A percentile compares a stretch with the other conserved stretches of the same genome.
Conservation (phyloP, 2,329 filamentous ascomycete species). For the Akanthomyces lecanii region DNA sequence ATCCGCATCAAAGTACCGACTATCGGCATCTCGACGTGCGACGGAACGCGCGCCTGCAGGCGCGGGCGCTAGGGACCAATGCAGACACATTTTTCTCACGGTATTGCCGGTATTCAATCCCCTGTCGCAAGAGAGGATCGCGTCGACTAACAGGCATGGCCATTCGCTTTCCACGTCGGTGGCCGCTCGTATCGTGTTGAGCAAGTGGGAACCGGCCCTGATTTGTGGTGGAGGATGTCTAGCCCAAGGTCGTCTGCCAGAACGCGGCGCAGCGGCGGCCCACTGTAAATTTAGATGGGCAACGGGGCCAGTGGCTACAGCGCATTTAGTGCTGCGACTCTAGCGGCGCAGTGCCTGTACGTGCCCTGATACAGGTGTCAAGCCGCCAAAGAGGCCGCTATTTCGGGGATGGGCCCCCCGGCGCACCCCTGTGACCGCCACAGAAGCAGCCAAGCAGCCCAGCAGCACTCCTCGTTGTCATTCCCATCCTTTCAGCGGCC, state of each 20-base stretch:
- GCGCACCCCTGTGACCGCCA: not conserved
- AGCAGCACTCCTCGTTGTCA: too few relatives aligned
- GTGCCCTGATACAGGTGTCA: too few relatives aligned
- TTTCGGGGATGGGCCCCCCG: too few relatives aligned
- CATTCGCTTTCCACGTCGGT: not conserved
- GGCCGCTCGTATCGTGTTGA: not conserved
- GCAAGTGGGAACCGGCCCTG: not conserved
- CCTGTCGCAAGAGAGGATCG: not conserved
- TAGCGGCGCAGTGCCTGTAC: not conserved
- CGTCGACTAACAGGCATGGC: not conserved
- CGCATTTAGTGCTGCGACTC: not conserved
- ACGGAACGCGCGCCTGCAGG: not conserved
- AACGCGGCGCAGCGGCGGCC: not conserved
- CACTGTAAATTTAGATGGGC: not conserved
- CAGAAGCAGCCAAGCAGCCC: not conserved
- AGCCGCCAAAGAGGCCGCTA: too few relatives aligned
- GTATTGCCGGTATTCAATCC: not conserved
- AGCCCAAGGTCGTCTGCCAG: too few relatives aligned
- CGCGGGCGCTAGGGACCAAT: constrained; percentile 2
- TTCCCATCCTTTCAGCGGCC: too few relatives aligned
- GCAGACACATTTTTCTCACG: not conserved
- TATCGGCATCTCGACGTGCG: not conserved
- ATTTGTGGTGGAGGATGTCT: not conserved
- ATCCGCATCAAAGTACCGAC: too few relatives aligned
- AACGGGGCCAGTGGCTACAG: not conserved